phyloP scores from a whole-genome alignment of 768 basidiomycete genomes.

The Sutorius australiensis region DNA sequence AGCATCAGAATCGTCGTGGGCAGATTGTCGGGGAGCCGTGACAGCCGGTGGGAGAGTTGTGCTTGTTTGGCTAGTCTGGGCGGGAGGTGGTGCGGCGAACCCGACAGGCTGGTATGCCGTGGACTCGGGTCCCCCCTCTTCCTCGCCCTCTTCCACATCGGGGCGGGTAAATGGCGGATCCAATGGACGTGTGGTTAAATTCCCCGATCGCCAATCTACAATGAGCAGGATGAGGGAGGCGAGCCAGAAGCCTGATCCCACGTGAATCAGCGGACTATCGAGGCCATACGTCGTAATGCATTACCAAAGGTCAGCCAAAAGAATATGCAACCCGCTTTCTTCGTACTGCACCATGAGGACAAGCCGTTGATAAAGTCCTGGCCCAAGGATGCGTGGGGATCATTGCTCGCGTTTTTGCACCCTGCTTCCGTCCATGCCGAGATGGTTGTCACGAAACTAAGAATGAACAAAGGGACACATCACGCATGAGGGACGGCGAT shows the following conservation, averaged over 20 bases:
- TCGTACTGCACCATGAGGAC: conserved; percentile 84
- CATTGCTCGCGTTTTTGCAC: conserved; percentile 79
- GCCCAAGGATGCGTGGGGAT: conserved; percentile 72
- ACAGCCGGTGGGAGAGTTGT: conserved; percentile 10
- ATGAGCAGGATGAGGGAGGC: conserved; percentile 64
- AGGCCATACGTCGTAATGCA: neutral
- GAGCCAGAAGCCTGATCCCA: conserved; percentile 63
- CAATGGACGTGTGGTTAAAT: conserved; percentile 40
- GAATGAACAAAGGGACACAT: neutral
- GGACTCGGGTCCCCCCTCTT: conserved; percentile 52
- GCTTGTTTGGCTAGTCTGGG: conserved; percentile 21
- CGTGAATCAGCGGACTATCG: conserved; percentile 4
- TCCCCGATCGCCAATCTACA: conserved; percentile 77
- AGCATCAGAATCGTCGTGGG: conserved; percentile 22
- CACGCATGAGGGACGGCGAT: conserved; percentile 15
- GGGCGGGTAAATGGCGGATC: conserved; percentile 80
- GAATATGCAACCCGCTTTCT: conserved; percentile 87
- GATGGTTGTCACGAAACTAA: conserved; percentile 70
- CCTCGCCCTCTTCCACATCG: conserved; percentile 43
- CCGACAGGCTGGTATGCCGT: conserved; percentile 45
- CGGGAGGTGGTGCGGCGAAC: conserved; percentile 31
- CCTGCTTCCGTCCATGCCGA: conserved; percentile 87
- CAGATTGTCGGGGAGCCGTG: conserved; percentile 19
- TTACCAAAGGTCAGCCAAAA: conserved; percentile 82
- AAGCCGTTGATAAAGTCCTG: conserved; percentile 65